Base-by-base conservation (phyloP, 164 flowering plant species). In the Tetrastigma voinierianum region DNA sequence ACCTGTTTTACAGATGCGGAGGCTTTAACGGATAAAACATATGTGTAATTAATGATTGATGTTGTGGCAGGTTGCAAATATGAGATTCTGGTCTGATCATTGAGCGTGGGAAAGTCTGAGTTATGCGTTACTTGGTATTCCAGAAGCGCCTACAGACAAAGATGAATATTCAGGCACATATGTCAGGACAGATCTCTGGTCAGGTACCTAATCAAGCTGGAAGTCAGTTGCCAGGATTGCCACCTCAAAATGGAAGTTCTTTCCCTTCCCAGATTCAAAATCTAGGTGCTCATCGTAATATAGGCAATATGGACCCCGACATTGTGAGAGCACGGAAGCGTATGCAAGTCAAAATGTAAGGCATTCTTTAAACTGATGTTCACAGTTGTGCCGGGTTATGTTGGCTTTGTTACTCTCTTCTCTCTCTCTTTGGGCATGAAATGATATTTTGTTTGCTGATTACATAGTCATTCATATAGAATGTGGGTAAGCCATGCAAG, bases 171-270 rank as follows among this genome's bases (percentile, higher is more conserved):
- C 90, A 81, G 78, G 77, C 90, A 51, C 92, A 84, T 65, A 81
- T 86, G 78, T 80, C 95, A 0, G 94, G 89, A 40, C 91, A 89
- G 81, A 62, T 91, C 40, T 79, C 93, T 13, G 93, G 96, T 18
- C 86, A 85, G 83, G 84, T 85, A n/a, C 81, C 91, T 51, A 89
- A 78, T 72, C 97, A 84, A 78, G 75, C 79, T 59, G 86, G 84
- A 19, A 53, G 73, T 20, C 84, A 80, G 72, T 68, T 83, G 72
- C 67, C 86, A 69, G 83, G 81, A 51, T 12, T 87, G 64, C 67
- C 89, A 24, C 93, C 81, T 82, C 90, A 80, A 61, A 88, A 83
- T 83, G 91, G 86, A 40, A 80, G 67, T 73, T 59, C 85, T 40
- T 66, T 81, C 49, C 74, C 84, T 61, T 58, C 71, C 23, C 87